Base-by-base conservation (phyloP, 768 basidiomycete genomes). In the Butyriboletus loyo region DNA sequence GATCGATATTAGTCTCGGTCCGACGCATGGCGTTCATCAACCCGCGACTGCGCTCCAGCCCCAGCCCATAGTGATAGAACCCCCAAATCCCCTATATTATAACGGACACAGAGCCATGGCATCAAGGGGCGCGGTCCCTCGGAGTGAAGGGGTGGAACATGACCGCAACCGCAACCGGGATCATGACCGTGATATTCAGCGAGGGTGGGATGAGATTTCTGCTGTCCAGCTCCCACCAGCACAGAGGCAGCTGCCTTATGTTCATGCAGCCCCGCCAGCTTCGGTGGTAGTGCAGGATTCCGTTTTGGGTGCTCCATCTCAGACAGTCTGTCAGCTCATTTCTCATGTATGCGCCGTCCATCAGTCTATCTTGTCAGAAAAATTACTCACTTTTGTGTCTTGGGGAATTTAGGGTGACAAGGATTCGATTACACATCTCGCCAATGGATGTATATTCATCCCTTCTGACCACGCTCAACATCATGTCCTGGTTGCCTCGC, bases 401-500 rank as follows among this genome's bases (percentile, higher is more conserved):
- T 25, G 25, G 37, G 24, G 5, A 34, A 53, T 38, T 46, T 22
- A 64, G 62, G 49, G 47, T 24, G 40, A 24, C 46, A 61, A 61
- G 41, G 52, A 58, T 53, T 48, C 61, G 7, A 50, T 66, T 37
- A 66, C 61, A 0, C 64, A 61, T 22, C 35, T 50, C 10, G 50
- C 62, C 2, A 54, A 31, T 3, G 50, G 58, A 25, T 46, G n/a
- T 7, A 49, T 52, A 10, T 56, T 55, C 9, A 44, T 66, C 17
- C 58, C 65, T 22, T 58, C 62, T 9, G 53, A 47, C 14, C 30
- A 30, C 3, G 35, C 44, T 36, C 45, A 25, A 5, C 59, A 61
- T 48, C 59, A 63, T 32, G 44, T 61, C 3, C 39, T 66, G 22
- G 58, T 67, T 13, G 52, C 67, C 21, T 61, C 63, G 10, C 41